These are phyloP conservation scores for Entophlyctis helioformis DNA, from an alignment of 192 early-diverging fungal species.

Conservation along the genomic window DNA sequence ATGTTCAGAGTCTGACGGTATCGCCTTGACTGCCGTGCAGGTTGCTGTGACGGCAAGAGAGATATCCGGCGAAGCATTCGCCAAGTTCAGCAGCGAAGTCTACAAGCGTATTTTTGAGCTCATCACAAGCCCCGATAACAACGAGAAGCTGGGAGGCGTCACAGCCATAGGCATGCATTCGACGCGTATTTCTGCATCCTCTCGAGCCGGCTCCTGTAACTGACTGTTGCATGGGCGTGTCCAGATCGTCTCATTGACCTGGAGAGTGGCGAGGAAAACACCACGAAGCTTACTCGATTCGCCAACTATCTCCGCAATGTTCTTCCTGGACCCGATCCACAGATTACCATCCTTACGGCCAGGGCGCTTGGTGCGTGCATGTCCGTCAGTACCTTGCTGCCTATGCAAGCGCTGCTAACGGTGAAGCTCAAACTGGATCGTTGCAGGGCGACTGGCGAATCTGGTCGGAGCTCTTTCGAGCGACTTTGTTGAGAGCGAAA, in stretches of 20 bases:
- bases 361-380: constrained; percentile 38
- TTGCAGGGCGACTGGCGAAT: constrained; percentile 40
- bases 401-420: not conserved
- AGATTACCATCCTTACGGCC: constrained; percentile 47
- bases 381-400: not conserved
- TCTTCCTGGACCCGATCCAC: constrained; percentile 44
- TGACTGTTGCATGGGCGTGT: not conserved
- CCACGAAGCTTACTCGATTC: constrained; percentile 41
- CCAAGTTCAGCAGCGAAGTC: constrained; percentile 10
- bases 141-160: constrained; percentile 15
- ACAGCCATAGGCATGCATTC: constrained; percentile 15
- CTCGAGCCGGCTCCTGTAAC: not conserved
- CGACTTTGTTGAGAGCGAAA: constrained; percentile 54
- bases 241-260: constrained; percentile 10
- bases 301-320: constrained; percentile 52
- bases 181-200: not conserved
- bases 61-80: not conserved
- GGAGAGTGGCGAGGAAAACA: constrained; percentile 6
- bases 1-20: too few species aligned
- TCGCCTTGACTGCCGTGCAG: too few species aligned
- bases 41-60: too few species aligned
- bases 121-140: constrained; percentile 11
- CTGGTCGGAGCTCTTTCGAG: constrained; percentile 40
- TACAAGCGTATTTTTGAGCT: constrained; percentile 21
- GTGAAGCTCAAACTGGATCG: constrained; percentile 4